Evolutionary conservation across 2,329 filamentous ascomycete genomes (phyloP).

Genomic region (Talaromyces funiculosus): DNA sequence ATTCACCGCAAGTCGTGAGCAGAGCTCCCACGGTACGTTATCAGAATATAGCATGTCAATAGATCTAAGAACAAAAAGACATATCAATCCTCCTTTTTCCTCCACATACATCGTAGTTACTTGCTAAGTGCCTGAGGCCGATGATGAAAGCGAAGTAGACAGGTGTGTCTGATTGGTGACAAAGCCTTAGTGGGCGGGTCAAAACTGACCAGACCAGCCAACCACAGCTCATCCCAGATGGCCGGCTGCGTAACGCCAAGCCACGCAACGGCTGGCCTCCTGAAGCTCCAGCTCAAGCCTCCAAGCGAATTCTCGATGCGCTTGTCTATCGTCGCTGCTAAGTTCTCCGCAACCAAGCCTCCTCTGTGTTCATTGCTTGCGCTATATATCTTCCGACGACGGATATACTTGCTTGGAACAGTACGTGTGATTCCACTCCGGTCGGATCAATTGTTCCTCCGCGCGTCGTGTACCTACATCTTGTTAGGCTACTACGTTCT

Average conservation of each 20-base stretch:
- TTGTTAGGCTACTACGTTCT: constrained; percentile 9
- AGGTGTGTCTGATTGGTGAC: background rate
- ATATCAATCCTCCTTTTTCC: background rate
- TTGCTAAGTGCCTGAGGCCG: background rate
- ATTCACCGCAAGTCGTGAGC: constrained; percentile 11
- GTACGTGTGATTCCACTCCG: background rate
- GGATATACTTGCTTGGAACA: background rate
- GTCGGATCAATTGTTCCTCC: background rate
- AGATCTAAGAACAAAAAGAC: background rate
- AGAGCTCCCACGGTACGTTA: too few relatives aligned
- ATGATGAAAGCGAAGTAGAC: background rate
- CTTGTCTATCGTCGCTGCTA: background rate
- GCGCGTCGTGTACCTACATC: background rate
- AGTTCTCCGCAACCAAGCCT: background rate
- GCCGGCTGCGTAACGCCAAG: constrained; percentile 10
- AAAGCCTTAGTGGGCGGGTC: background rate
- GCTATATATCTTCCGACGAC: background rate
- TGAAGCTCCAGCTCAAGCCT: constrained; percentile 6
- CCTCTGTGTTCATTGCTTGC: background rate
- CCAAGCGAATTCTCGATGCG: background rate
- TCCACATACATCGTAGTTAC: background rate
- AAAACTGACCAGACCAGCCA: background rate
- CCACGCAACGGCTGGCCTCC: background rate
- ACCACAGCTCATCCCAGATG: background rate
- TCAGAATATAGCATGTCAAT: background rate